These are phyloP conservation scores for Annona squamosa DNA, from an alignment of 164 flowering plant species.

Conservation along the genomic window DNA sequence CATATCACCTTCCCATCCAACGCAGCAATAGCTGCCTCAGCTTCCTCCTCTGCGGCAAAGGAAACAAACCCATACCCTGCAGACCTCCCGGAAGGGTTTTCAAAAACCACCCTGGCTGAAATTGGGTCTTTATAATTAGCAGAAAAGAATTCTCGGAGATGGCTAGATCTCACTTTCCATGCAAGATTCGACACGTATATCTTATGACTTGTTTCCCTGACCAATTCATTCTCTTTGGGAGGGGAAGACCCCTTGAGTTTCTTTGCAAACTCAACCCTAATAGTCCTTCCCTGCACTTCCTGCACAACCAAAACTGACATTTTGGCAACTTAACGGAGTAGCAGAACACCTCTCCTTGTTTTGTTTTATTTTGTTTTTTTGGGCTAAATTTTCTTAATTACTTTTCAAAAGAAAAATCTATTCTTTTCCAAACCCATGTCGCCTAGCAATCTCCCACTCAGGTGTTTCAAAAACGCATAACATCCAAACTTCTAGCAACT, in stretches of 20 bases:
- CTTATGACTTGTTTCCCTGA: conserved; percentile 49
- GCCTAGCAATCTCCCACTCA: too few species aligned
- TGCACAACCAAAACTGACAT: conserved; percentile 20
- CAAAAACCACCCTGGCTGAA: conserved; percentile 69
- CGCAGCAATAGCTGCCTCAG: conserved; percentile 63
- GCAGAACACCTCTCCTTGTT: neutral
- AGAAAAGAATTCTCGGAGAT: conserved; percentile 70
- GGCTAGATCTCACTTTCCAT: conserved; percentile 71
- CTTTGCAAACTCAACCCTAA: conserved; percentile 68
- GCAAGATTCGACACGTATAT: conserved; percentile 80
- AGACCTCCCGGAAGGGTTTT: conserved; percentile 53
- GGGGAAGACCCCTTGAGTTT: conserved; percentile 55
- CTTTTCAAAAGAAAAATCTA: too few species aligned
- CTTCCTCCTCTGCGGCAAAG: conserved; percentile 74
- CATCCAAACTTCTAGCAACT: neutral
- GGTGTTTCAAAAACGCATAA: neutral
- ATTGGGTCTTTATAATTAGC: conserved; percentile 39
- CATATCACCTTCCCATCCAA: conserved; percentile 73
- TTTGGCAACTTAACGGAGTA: neutral
- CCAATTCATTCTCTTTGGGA: conserved; percentile 19
- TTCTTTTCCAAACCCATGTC: too few species aligned
- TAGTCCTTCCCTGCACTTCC: conserved; percentile 67
- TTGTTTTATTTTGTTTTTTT: too few species aligned
- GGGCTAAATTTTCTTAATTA: too few species aligned
- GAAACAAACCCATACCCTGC: conserved; percentile 89